Conservation (phyloP, 345 rosid genomes). For the Pistacia atlantica region DNA sequence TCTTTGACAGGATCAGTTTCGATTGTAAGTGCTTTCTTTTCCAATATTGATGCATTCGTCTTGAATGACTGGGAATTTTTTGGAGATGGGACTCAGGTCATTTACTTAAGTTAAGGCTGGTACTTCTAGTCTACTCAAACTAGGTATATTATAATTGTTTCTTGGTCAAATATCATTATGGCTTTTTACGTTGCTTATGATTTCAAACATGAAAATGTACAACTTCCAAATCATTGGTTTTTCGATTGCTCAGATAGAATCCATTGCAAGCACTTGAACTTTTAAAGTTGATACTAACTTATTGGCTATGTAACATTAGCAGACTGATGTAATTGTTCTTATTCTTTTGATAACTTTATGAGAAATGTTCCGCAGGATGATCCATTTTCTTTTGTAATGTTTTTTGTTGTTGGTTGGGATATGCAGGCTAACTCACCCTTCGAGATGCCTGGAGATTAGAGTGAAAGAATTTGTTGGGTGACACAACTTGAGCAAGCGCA, state of each 20-base stretch:
- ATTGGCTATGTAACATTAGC: too few relatives aligned
- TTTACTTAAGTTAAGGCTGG: background rate
- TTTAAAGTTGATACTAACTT: too few relatives aligned
- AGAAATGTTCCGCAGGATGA: too few relatives aligned
- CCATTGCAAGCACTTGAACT: too few relatives aligned
- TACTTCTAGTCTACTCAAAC: background rate
- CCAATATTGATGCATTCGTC: background rate
- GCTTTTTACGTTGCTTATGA: background rate
- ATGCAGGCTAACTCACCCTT: background rate
- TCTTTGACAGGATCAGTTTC: background rate
- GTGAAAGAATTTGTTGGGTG: background rate
- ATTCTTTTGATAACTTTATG: too few relatives aligned
- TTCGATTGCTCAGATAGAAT: too few relatives aligned
- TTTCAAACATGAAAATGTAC: background rate
- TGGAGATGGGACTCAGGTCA: background rate
- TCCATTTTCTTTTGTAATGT: background rate
- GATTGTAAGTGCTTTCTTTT: background rate
- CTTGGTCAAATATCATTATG: background rate
- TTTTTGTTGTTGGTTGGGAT: background rate
- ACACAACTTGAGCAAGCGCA: background rate
- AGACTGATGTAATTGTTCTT: too few relatives aligned
- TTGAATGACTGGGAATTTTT: background rate
- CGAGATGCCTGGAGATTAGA: background rate
- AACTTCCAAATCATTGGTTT: background rate
- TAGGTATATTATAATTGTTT: background rate